Evolutionary conservation across 805 yeast genomes (phyloP).

Genomic region (Candida silvatica): DNA sequence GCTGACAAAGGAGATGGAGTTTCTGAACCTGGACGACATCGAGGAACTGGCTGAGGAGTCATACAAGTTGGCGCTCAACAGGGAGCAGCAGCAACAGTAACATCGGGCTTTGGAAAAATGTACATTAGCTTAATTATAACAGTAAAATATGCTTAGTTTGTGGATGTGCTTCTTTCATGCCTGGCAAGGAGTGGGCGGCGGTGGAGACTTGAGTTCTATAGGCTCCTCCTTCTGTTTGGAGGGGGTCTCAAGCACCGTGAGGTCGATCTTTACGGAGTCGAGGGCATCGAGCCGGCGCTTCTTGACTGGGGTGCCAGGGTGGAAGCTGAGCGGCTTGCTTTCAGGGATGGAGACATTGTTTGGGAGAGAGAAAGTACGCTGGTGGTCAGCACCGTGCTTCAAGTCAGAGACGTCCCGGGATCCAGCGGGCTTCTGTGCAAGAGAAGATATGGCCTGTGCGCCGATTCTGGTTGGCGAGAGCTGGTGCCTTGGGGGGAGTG

Average conservation of each 20-base stretch:
- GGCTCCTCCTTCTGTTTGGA: neutral
- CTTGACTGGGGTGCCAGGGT: neutral
- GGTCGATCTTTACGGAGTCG: neutral
- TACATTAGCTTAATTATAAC: no score
- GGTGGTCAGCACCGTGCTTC: slow-evolving; percentile 25
- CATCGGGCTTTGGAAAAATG: no score
- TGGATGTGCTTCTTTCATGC: no score
- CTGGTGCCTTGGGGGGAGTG: slow-evolving; percentile 25
- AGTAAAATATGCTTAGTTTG: no score
- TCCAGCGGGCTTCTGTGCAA: slow-evolving; percentile 20
- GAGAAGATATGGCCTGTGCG: slow-evolving; percentile 57
- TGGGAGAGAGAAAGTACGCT: slow-evolving; percentile 33
- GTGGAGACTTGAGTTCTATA: neutral
- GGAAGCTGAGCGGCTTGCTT: slow-evolving; percentile 19
- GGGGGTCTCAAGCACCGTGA: neutral
- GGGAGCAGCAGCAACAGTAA: neutral
- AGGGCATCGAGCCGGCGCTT: neutral
- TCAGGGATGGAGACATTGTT: slow-evolving; percentile 27
- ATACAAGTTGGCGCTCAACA: slow-evolving; percentile 12
- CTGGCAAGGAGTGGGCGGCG: neutral
- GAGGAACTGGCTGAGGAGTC: slow-evolving; percentile 50
- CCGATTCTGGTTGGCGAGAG: slow-evolving; percentile 66
- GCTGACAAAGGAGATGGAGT: slow-evolving; percentile 29
- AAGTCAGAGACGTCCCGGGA: slow-evolving; percentile 15
- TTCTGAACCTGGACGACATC: slow-evolving; percentile 43